Evolutionary conservation across 2,329 filamentous ascomycete genomes (phyloP).

Genomic region (Paraphoma sp.): DNA sequence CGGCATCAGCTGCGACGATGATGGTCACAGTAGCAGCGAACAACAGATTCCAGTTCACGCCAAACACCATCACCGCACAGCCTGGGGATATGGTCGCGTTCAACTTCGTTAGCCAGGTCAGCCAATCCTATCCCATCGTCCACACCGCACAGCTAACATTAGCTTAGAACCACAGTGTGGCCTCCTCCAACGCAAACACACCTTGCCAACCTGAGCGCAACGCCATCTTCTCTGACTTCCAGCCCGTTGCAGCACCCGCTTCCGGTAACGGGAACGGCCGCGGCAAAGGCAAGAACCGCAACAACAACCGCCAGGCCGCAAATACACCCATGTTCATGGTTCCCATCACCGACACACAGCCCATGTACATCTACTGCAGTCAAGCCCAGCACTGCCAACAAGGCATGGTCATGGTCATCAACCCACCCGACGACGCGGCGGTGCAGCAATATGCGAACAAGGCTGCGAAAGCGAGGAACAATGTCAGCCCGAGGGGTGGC

Average conservation of each 20-base stretch:
- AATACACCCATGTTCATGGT: slow-evolving; percentile 37
- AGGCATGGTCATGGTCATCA: slow-evolving; percentile 78
- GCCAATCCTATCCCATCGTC: not conserved
- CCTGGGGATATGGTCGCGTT: slow-evolving; percentile 38
- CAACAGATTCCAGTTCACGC: slow-evolving; percentile 39
- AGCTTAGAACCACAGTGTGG: slow-evolving; percentile 36
- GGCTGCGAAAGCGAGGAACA: slow-evolving; percentile 35
- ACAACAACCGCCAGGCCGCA: slow-evolving; percentile 28
- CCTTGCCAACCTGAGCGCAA: slow-evolving; percentile 33
- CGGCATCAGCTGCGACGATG: slow-evolving; percentile 36
- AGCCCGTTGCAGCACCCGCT: slow-evolving; percentile 26
- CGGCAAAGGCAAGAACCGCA: slow-evolving; percentile 16
- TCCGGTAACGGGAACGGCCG: not conserved
- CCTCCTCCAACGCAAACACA: slow-evolving; percentile 30
- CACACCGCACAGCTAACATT: not conserved
- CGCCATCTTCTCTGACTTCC: slow-evolving; percentile 38
- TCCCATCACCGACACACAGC: slow-evolving; percentile 56
- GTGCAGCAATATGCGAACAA: slow-evolving; percentile 30
- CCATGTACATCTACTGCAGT: slow-evolving; percentile 80
- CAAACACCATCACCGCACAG: slow-evolving; percentile 33
- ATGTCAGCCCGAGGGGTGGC: slow-evolving; percentile 28
- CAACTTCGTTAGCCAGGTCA: slow-evolving; percentile 31
- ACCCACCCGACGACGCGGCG: slow-evolving; percentile 49
- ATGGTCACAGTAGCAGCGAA: slow-evolving; percentile 39
- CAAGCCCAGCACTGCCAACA: slow-evolving; percentile 72